Percentiles rank a stretch among this genome's conserved stretches.
These are phyloP conservation scores for Tricholoma terreum DNA, from an alignment of 768 basidiomycete genomes.

Conservation along the genomic window DNA sequence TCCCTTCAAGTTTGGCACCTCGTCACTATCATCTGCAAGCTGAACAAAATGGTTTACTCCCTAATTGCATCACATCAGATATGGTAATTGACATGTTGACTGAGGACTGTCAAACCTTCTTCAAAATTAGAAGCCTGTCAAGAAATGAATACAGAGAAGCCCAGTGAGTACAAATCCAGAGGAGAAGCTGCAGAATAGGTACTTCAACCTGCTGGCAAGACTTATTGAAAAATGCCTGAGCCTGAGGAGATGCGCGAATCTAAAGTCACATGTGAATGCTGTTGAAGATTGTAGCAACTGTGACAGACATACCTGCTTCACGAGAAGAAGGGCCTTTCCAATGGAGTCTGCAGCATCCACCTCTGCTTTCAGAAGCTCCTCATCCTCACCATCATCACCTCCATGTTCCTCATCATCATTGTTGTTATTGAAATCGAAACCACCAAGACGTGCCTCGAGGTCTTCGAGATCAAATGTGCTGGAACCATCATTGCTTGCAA, in stretches of 20 bases:
- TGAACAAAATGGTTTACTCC: slow-evolving; percentile 11
- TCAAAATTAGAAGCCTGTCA: background rate
- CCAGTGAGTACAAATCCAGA: background rate
- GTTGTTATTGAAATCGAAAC: background rate
- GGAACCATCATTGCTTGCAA: background rate
- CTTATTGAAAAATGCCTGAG: background rate
- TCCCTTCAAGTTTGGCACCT: slow-evolving; percentile 11
- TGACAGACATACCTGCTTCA: slow-evolving; percentile 7
- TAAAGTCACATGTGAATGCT: background rate
- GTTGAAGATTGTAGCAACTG: background rate
- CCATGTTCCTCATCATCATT: background rate
- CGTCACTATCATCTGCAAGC: slow-evolving; percentile 13
- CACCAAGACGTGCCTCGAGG: background rate
- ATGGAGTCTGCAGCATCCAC: slow-evolving; percentile 1
- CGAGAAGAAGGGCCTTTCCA: slow-evolving; percentile 1
- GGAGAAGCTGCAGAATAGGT: background rate
- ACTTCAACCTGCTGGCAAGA: background rate
- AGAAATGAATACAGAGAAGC: slow-evolving; percentile 1
- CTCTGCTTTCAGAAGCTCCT: background rate
- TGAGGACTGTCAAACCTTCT: background rate
- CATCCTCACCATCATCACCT: background rate
- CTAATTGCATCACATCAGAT: background rate
- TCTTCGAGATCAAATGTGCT: background rate
- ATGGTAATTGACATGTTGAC: background rate
- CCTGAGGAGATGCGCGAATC: slow-evolving; percentile 5